Percentiles rank a stretch among this genome's conserved stretches.
These are phyloP conservation scores for Ustilago loliicola DNA, from an alignment of 1,284 basidiomycete genomes.

Conservation along the genomic window DNA sequence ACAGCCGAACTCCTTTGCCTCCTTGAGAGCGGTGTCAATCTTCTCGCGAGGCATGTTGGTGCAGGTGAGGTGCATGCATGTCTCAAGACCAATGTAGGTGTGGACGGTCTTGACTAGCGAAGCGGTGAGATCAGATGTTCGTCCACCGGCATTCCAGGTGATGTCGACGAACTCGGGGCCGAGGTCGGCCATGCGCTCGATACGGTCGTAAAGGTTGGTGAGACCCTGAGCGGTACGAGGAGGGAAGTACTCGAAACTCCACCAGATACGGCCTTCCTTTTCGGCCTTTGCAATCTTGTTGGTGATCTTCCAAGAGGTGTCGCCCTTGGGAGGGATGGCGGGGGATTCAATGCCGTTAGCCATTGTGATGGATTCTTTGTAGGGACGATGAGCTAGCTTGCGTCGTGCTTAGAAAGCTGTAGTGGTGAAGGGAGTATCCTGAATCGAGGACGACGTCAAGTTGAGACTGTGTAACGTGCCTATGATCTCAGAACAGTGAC, in stretches of 20 bases:
- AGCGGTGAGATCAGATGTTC: conserved; percentile 76
- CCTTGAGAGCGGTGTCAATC: conserved; percentile 90
- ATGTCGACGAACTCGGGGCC: conserved; percentile 99
- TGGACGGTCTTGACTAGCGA: conserved; percentile 88
- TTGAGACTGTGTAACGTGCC: conserved; percentile 27
- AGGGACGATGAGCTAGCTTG: no score
- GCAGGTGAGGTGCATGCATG: conserved; percentile 71
- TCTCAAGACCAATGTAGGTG: conserved; percentile 69
- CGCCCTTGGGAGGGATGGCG: conserved; percentile 38
- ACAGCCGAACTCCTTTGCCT: conserved; percentile 91
- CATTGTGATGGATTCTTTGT: conserved; percentile 14
- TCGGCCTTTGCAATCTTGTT: conserved; percentile 69
- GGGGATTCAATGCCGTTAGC: conserved; percentile 28
- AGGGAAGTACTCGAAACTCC: conserved; percentile 92
- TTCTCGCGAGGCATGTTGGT: conserved; percentile 85
- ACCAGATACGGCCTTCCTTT: conserved; percentile 67
- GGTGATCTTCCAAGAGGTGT: conserved; percentile 63
- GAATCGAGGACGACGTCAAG: conserved; percentile 40
- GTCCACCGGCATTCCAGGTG: conserved; percentile 97
- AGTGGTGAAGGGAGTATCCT: conserved; percentile 45
- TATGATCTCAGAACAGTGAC: conserved; percentile 52
- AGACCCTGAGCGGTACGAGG: conserved; percentile 89
- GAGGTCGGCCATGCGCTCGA: conserved; percentile 94
- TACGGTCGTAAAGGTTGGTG: conserved; percentile 78
- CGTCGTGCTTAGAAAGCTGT: not conserved